A percentile compares a stretch with the other conserved stretches of the same genome.
phyloP scores from a whole-genome alignment of 345 rosid genomes.

The Viola odorata region DNA sequence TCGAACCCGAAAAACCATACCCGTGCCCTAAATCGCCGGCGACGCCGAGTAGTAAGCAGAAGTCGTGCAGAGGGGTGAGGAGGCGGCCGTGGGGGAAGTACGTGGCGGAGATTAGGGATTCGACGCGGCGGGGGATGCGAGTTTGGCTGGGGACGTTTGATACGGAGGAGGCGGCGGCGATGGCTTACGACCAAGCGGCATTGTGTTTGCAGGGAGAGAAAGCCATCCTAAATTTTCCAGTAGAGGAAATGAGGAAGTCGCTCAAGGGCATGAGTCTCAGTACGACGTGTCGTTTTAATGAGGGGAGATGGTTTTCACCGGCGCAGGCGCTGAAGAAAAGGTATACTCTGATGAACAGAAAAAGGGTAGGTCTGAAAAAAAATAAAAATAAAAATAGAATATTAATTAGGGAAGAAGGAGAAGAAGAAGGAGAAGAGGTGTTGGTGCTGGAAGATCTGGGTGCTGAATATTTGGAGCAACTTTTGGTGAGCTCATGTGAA shows the following conservation, averaged over 20 bases:
- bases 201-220: constrained; percentile 45
- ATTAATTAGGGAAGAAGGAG: no score
- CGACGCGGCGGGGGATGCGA: constrained; percentile 51
- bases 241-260: constrained; percentile 37
- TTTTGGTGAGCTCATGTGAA: constrained; percentile 5
- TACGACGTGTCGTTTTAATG: constrained; percentile 20
- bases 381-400: background rate
- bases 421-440: constrained; percentile 9
- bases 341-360: constrained; percentile 32
- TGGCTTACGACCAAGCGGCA: constrained; percentile 81
- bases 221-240: constrained; percentile 61
- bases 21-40: no score
- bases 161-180: constrained; percentile 63
- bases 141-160: constrained; percentile 81
- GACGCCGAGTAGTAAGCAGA: constrained; percentile 17
- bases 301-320: constrained; percentile 36
- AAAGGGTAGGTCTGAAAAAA: constrained; percentile 15
- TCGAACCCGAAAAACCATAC: no score
- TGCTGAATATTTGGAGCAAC: constrained; percentile 35
- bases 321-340: constrained; percentile 33
- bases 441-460: constrained; percentile 43
- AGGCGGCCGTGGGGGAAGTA: constrained; percentile 72
- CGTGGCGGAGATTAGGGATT: constrained; percentile 78
- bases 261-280: constrained; percentile 27
- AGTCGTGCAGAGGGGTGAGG: constrained; percentile 56